Percentiles rank a stretch among this genome's conserved stretches.
These are phyloP conservation scores for Phytophthora sansomeana DNA, from an alignment of 352 stramenopile species.

Conservation along the genomic window DNA sequence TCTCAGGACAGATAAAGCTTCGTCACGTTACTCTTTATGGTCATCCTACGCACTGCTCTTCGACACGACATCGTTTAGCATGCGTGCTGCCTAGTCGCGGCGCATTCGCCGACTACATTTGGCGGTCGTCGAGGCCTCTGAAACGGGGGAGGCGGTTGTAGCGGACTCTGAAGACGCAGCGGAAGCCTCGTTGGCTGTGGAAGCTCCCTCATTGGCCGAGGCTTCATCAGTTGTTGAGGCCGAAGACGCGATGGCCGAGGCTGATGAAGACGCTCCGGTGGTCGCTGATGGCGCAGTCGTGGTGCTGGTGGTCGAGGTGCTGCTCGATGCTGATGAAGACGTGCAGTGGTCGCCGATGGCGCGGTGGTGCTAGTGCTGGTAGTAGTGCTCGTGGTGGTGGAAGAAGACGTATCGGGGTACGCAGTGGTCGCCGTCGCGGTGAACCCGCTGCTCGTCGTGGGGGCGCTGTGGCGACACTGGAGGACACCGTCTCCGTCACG, in stretches of 20 bases:
- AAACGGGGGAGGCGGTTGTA: neutral
- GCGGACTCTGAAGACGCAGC: conserved; percentile 8
- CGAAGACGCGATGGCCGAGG: conserved; percentile 9
- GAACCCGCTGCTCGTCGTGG: conserved; percentile 28
- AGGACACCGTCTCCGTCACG: conserved; percentile 22
- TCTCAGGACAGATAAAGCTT: too few species aligned
- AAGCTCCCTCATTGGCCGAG: too few species aligned
- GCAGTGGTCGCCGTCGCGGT: conserved; percentile 33
- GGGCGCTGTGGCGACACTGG: conserved; percentile 27
- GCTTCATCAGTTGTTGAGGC: conserved; percentile 4
- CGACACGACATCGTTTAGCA: neutral
- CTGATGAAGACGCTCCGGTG: neutral
- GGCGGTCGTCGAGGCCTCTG: conserved; percentile 1
- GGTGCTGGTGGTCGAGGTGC: conserved; percentile 2
- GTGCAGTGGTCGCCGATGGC: too few species aligned
- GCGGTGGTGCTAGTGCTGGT: too few species aligned
- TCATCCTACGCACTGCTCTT: conserved; percentile 10
- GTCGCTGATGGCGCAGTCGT: conserved; percentile 5
- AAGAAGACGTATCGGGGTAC: conserved; percentile 22
- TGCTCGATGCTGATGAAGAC: too few species aligned
- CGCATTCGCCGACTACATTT: conserved; percentile 26
- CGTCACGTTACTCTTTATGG: neutral
- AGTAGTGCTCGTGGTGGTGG: conserved; percentile 10
- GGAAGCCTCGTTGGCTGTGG: conserved; percentile 2
- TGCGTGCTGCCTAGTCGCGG: conserved; percentile 12